Percentiles rank a stretch among this genome's conserved stretches.
These are phyloP conservation scores for Rubia tinctorum DNA, from an alignment of 305 asterid genomes.

Conservation along the genomic window DNA sequence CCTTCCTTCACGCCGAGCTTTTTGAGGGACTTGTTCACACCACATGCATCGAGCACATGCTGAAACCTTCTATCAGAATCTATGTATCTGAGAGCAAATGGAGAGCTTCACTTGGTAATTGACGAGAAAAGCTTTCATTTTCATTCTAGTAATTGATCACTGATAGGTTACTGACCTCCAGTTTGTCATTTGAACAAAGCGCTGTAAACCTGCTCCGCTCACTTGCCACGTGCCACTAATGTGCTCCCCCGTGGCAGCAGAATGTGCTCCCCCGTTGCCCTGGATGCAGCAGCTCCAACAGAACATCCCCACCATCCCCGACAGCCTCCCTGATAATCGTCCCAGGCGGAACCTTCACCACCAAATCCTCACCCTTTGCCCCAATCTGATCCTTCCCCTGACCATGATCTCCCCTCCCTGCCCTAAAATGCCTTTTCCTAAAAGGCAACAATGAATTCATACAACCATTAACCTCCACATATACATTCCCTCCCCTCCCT, in stretches of 20 bases:
- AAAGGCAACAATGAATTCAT: slow-evolving; percentile 88
- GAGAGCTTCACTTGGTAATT: too few relatives aligned
- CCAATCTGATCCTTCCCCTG: slow-evolving; percentile 75
- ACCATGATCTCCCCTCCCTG: slow-evolving; percentile 84
- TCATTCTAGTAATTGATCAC: too few relatives aligned
- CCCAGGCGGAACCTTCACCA: slow-evolving; percentile 91
- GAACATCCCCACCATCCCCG: slow-evolving; percentile 45
- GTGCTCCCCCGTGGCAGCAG: too few relatives aligned
- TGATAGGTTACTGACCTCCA: slow-evolving; percentile 59
- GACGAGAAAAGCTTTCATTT: too few relatives aligned
- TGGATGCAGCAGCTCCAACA: slow-evolving; percentile 68
- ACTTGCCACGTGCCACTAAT: slow-evolving; percentile 89
- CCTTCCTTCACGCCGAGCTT: slow-evolving; percentile 92
- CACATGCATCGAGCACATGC: slow-evolving; percentile 83
- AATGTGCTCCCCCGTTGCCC: too few relatives aligned
- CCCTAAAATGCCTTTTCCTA: slow-evolving; percentile 80
- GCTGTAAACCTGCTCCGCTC: slow-evolving; percentile 76
- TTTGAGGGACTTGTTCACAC: slow-evolving; percentile 74
- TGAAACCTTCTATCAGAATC: slow-evolving; percentile 92
- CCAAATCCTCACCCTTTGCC: slow-evolving; percentile 76
- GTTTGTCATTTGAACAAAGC: slow-evolving; percentile 97
- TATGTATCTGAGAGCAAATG: slow-evolving; percentile 57
- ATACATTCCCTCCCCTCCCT: slow-evolving; percentile 89
- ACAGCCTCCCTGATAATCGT: slow-evolving; percentile 71
- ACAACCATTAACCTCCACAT: slow-evolving; percentile 65